These are phyloP conservation scores for Metschnikowia lunata DNA, from an alignment of 805 yeast species.

Conservation along the genomic window DNA sequence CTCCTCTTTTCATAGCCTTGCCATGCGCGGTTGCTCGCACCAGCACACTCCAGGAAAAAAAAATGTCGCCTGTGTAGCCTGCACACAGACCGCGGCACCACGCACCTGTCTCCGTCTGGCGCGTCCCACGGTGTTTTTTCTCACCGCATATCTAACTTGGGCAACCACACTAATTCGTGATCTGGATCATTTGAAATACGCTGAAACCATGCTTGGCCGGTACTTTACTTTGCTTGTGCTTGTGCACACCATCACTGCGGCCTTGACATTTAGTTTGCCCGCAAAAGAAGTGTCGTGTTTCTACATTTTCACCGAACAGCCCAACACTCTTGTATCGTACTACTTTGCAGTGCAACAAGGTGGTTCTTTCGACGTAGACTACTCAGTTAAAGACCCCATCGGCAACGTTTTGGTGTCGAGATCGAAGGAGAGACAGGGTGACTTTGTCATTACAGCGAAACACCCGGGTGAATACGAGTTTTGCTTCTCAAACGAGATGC, in stretches of 20 bases:
- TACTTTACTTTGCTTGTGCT: constrained; percentile 21
- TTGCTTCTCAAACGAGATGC: constrained; percentile 80
- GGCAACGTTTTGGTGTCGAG: constrained; percentile 51
- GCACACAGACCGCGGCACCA: too few relatives aligned
- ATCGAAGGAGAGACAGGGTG: constrained; percentile 71
- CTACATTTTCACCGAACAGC: constrained; percentile 61
- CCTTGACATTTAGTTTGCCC: constrained; percentile 69
- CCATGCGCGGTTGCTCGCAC: too few relatives aligned
- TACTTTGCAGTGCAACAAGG: constrained; percentile 83
- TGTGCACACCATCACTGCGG: constrained; percentile 37
- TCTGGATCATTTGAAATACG: too few relatives aligned
- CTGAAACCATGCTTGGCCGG: constrained; percentile 10
- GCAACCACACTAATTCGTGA: too few relatives aligned
- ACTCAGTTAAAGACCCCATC: constrained; percentile 55
- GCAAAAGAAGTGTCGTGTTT: constrained; percentile 73
- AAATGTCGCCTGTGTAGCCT: too few relatives aligned
- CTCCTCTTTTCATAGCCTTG: too few relatives aligned
- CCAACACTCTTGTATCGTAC: constrained; percentile 59
- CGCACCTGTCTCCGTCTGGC: too few relatives aligned
- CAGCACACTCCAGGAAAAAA: too few relatives aligned
- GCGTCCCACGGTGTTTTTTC: too few relatives aligned
- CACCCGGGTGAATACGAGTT: constrained; percentile 77
- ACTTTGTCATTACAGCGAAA: constrained; percentile 65
- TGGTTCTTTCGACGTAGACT: constrained; percentile 77
- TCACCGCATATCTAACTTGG: too few relatives aligned